These are phyloP conservation scores for Russula sp. DNA, from an alignment of 768 basidiomycete species.

Conservation along the genomic window DNA sequence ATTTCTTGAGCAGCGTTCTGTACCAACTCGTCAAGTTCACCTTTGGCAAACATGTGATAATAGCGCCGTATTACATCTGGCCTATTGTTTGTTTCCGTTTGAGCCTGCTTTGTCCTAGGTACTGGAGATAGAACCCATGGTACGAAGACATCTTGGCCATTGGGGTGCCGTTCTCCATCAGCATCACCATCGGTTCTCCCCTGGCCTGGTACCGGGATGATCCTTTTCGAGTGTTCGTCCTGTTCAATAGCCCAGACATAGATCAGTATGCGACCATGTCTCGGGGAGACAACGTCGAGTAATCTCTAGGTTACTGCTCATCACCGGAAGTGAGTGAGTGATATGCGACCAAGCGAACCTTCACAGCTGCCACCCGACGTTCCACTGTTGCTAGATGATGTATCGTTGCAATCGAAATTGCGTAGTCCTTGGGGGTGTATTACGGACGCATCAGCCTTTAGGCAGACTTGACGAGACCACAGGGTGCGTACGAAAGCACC, in stretches of 20 bases:
- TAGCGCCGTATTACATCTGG: slow-evolving; percentile 72
- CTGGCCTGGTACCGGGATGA: slow-evolving; percentile 36
- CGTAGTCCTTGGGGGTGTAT: slow-evolving; percentile 65
- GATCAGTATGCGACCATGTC: slow-evolving; percentile 73
- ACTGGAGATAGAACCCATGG: slow-evolving; percentile 65
- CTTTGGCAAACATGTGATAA: slow-evolving; percentile 90
- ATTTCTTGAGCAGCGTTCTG: slow-evolving; percentile 53
- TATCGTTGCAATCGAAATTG: slow-evolving; percentile 95
- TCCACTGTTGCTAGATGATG: slow-evolving; percentile 85
- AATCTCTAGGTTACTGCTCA: slow-evolving; percentile 41
- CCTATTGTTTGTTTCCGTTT: slow-evolving; percentile 12
- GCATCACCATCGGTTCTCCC: slow-evolving; percentile 23
- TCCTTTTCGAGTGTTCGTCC: slow-evolving; percentile 73
- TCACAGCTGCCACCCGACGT: slow-evolving; percentile 63
- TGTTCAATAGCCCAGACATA: slow-evolving; percentile 99
- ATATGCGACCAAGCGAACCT: slow-evolving; percentile 39
- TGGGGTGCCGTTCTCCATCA: slow-evolving; percentile 8
- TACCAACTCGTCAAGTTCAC: slow-evolving; percentile 65
- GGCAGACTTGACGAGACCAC: slow-evolving; percentile 6
- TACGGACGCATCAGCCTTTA: background rate
- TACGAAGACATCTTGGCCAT: slow-evolving; percentile 78
- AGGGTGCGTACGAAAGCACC: slow-evolving; percentile 59
- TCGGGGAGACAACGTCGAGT: slow-evolving; percentile 54
- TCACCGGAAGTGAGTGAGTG: background rate
- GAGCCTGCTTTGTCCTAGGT: slow-evolving; percentile 18